phyloP scores from a whole-genome alignment of 768 basidiomycete genomes.

The Lentinula lateritia region DNA sequence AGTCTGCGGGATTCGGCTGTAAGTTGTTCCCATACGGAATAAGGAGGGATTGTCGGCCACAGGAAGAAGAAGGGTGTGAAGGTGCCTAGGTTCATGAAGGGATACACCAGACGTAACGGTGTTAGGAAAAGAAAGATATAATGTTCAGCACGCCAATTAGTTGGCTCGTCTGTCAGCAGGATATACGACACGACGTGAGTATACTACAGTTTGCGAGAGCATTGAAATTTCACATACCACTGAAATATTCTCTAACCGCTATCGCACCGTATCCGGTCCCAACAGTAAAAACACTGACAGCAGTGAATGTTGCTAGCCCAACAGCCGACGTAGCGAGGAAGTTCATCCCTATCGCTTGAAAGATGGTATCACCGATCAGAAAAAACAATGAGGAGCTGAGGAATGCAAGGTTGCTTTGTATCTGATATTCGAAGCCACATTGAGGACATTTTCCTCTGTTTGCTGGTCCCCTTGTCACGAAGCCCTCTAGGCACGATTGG shows the following conservation, averaged over 20 bases:
- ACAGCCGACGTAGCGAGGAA: conserved; percentile 1
- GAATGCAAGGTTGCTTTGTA: background rate
- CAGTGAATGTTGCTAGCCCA: background rate
- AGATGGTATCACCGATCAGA: background rate
- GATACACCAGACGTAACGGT: background rate
- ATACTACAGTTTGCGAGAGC: background rate
- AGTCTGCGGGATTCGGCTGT: background rate
- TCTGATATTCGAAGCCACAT: conserved; percentile 2
- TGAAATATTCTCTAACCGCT: conserved; percentile 5
- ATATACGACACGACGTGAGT: background rate
- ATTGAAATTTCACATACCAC: background rate
- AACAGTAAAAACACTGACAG: background rate
- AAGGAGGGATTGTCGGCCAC: background rate
- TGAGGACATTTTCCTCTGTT: conserved; percentile 4
- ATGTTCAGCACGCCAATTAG: conserved; percentile 1
- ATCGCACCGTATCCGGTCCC: conserved; percentile 4
- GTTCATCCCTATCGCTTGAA: background rate
- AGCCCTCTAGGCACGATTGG: conserved; percentile 4
- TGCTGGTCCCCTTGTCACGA: background rate
- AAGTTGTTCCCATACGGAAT: background rate
- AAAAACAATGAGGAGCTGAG: background rate
- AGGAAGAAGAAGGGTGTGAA: conserved; percentile 6
- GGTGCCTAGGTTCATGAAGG: background rate
- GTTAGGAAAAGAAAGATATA: background rate
- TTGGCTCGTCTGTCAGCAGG: conserved; percentile 3